phyloP scores from a whole-genome alignment of 2,329 filamentous ascomycete genomes.

The Lecanosticta acicola region DNA sequence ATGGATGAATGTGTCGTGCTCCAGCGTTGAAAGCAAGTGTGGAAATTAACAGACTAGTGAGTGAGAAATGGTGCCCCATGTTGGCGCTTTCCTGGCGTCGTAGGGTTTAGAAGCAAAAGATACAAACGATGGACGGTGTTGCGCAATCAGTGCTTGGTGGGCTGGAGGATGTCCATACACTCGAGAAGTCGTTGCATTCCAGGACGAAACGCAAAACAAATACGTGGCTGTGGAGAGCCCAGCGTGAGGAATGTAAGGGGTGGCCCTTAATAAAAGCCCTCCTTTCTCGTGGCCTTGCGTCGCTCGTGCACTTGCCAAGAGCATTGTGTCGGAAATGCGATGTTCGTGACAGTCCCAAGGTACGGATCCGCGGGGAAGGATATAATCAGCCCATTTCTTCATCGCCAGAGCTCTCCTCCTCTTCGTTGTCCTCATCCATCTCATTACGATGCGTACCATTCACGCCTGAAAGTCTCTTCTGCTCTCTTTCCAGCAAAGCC shows the following conservation, averaged over 20 bases:
- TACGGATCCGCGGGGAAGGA: not conserved
- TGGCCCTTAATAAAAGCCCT: constrained; percentile 9
- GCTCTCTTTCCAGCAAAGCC: constrained; percentile 31
- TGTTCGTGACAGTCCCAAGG: not conserved
- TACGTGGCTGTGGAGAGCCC: constrained; percentile 21
- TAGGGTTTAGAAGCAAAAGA: not conserved
- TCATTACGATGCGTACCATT: constrained; percentile 6
- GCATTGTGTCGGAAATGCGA: too few species aligned
- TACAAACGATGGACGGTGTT: constrained; percentile 12
- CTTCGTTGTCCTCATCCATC: constrained; percentile 4
- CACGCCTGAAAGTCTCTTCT: constrained; percentile 11
- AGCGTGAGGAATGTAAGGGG: constrained; percentile 24
- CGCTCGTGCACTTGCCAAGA: constrained; percentile 14
- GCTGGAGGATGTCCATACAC: not conserved
- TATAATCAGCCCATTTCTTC: constrained; percentile 12
- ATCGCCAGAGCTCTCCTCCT: constrained; percentile 6
- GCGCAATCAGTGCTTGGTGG: constrained; percentile 17
- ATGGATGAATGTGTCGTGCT: constrained; percentile 20
- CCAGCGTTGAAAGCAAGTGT: constrained; percentile 17
- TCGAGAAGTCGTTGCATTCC: constrained; percentile 22
- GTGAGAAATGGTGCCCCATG: constrained; percentile 21
- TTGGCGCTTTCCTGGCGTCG: constrained; percentile 5
- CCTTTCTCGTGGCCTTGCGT: constrained; percentile 13
- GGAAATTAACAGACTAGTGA: constrained; percentile 13
- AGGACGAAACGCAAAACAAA: constrained; percentile 28